Evolutionary conservation across 1,284 basidiomycete genomes (phyloP), one percentile per base, ranked within the genome.

Genomic region (Schizophyllum commune): DNA sequence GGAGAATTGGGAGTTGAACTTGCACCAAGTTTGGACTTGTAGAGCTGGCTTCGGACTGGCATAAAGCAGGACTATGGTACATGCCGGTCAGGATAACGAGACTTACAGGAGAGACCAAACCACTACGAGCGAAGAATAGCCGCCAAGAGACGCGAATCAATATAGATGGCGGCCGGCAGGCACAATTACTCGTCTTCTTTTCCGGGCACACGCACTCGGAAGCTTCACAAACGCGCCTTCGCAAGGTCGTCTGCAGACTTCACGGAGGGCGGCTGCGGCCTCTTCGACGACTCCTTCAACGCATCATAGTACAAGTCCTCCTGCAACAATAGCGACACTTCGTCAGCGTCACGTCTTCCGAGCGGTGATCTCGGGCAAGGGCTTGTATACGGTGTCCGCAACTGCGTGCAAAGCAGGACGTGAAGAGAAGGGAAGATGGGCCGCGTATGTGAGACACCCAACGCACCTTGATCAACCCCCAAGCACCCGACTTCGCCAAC

Each of bases 391-490:
- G n/a, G 11, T 34, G 27, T 27, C 27, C 27, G 5, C 27, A 27
- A 27, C 2, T 27, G 27, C 3, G 27, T 52, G 51, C 4, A 17
- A 2, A 52, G 17, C 51, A 52, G 17, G 7, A 17, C 7, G 51
- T 20, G 17, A 7, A 20, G 20, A 52, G 7, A 52, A 27, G 15
- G 19, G 59, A 54, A 53, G 39, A 20, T 56, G 15, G 13, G 56
- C 54, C 34, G 20, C 17, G 17, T 20, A 52, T 52, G 51, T 39
- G 52, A 32, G 47, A n/a, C 55, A 57, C 47, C 21, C 51, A 27
- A 63, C 66, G 22, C 63, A 79, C 80, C 78, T 86, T 88, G 69
- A 89, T 87, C 58, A 84, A 58, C 7, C 88, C 88, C 83, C 84
- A 89, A 19, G 83, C 85, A 15, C 86, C 87, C 5, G 69, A 9